These are phyloP conservation scores for Cryptococcus depauperatus DNA, from an alignment of 1,284 basidiomycete genomes.

Conservation along the genomic window DNA sequence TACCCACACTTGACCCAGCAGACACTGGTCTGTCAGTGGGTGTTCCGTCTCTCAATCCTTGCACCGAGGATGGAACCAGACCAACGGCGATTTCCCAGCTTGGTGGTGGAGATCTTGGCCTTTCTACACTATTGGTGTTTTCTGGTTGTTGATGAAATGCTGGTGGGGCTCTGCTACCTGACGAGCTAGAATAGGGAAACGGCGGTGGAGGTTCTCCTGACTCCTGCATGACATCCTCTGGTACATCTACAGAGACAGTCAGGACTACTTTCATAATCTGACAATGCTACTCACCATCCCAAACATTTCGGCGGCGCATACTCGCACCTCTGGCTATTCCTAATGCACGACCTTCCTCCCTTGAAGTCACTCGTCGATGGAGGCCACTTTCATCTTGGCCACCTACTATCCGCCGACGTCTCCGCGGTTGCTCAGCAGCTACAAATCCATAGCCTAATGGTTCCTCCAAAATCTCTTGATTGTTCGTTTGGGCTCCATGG, in stretches of 20 bases:
- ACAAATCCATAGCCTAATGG: background rate
- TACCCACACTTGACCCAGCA: too few species aligned
- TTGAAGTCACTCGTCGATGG: slow-evolving; percentile 20
- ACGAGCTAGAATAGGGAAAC: slow-evolving; percentile 34
- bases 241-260: slow-evolving; percentile 1
- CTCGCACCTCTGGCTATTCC: slow-evolving; percentile 38
- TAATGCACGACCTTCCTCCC: slow-evolving; percentile 35
- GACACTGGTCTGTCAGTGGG: too few species aligned
- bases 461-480: slow-evolving; percentile 14
- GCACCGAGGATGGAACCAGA: slow-evolving; percentile 10
- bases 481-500: slow-evolving; percentile 22
- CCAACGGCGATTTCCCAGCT: slow-evolving; percentile 32
- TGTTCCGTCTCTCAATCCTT: too few species aligned
- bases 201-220: slow-evolving; percentile 35
- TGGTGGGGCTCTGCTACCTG: slow-evolving; percentile 25
- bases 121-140: background rate
- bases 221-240: slow-evolving; percentile 29
- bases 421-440: slow-evolving; percentile 8
- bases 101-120: slow-evolving; percentile 34
- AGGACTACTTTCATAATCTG: background rate
- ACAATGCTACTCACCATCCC: slow-evolving; percentile 32
- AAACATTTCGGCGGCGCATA: slow-evolving; percentile 40
- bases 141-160: slow-evolving; percentile 12
- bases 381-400: slow-evolving; percentile 12
- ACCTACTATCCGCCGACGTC: slow-evolving; percentile 25